A percentile compares a stretch with the other conserved stretches of the same genome.
These are phyloP conservation scores for Teunomyces stri DNA, from an alignment of 805 yeast genomes.

Conservation along the genomic window DNA sequence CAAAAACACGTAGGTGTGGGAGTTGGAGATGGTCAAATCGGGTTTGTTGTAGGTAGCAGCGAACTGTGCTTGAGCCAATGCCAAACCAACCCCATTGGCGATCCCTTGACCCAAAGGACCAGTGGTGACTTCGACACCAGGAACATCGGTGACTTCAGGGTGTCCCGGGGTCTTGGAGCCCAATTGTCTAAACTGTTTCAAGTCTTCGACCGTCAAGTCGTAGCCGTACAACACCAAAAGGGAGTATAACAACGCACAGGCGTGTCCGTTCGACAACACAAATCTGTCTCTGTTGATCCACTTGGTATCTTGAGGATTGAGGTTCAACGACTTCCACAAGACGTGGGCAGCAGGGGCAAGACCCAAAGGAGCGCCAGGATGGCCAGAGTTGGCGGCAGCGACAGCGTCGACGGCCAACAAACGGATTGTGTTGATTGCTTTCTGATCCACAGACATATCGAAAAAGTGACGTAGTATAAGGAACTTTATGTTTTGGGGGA, in stretches of 20 bases:
- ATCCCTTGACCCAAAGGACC: constrained; percentile 99
- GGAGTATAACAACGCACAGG: constrained; percentile 84
- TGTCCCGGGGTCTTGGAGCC: constrained; percentile 95
- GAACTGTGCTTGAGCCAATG: constrained; percentile 87
- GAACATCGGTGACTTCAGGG: constrained; percentile 81
- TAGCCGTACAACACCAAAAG: constrained; percentile 85
- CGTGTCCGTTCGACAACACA: constrained; percentile 94
- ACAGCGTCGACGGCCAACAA: constrained; percentile 85
- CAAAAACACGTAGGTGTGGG: constrained; percentile 72
- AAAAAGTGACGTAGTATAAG: not conserved
- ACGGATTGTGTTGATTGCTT: constrained; percentile 86
- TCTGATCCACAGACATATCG: constrained; percentile 52
- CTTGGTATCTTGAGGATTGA: constrained; percentile 86
- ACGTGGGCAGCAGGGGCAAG: constrained; percentile 95
- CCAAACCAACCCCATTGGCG: constrained; percentile 92
- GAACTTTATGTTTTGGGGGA: not conserved
- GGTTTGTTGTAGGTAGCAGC: constrained; percentile 96
- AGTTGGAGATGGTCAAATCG: constrained; percentile 66
- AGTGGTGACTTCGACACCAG: constrained; percentile 95
- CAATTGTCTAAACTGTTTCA: constrained; percentile 86
- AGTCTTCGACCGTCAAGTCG: constrained; percentile 76
- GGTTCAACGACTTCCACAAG: constrained; percentile 73
- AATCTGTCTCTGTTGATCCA: constrained; percentile 97
- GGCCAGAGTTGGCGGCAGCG: constrained; percentile 89
- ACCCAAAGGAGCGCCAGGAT: constrained; percentile 99